Evolutionary conservation across 257 asterid genomes (phyloP), one percentile per base, ranked within the genome.

Genomic region (Eustoma russellianum): DNA sequence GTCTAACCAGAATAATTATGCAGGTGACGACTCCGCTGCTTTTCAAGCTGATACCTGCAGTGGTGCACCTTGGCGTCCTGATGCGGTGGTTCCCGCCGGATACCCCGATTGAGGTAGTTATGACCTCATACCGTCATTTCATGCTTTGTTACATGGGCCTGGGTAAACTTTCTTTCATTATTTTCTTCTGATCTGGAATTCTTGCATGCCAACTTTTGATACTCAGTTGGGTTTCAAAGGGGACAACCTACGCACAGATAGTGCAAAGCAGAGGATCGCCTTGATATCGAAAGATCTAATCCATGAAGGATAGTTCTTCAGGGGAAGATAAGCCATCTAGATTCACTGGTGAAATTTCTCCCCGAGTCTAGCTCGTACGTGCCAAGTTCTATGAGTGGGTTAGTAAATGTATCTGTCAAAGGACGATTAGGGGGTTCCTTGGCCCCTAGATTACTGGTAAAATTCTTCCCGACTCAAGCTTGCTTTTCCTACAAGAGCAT

Each of bases 1-100:
- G 43, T 54, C 48, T 40, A 43, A 44, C 16, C 17, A 40, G 28
- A 33, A 50, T 50, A 65, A 9, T 54, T 41, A 43, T 77, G 54
- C 82, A 91, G 98, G 97, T 91, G 56, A 91, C 97, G 9, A 91
- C 98, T 33, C 97, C 97, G 49, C 68, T 91, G 77, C 90, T 91
- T 64, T 87, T 91, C 88, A 87, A 91, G 80, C 73, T 91, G 62
- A 84, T 91, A 69, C 98, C 98, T 55, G 95, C 83, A 28, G 94
- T 91, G 24, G 81, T 87, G 69, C 97, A 91, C 73, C 97, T 87
- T 48, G 97, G 98, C 7, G 80, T 91, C 55, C 71, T 91, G 70
- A 63, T 91, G 59, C 82, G 95, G 68, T 91, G 98, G 97, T 91
- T 87, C 73, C 56, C 93, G 38, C 94, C 90, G 16, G 98, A 91